Percentiles rank a stretch among this genome's conserved stretches.
Evolutionary conservation across 1,284 basidiomycete species (phyloP).

Genomic region (Ganoderma boninense): DNA sequence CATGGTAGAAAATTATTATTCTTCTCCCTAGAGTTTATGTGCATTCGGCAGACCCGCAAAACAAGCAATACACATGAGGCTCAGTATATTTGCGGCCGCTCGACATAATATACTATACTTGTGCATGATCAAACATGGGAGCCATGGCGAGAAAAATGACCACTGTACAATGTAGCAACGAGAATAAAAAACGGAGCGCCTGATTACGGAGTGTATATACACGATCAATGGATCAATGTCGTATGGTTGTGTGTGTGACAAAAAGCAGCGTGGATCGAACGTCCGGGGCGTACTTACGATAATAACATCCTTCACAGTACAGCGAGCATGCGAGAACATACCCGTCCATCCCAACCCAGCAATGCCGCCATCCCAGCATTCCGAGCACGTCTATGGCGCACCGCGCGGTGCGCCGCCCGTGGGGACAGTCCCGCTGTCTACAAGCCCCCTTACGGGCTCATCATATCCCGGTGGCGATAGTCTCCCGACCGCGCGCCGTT

Average conservation of each 20-base stretch:
- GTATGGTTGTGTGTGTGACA: slow-evolving; percentile 17
- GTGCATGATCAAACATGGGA: slow-evolving; percentile 22
- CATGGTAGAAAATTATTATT: neutral
- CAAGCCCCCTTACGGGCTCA: slow-evolving; percentile 33
- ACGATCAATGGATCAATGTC: slow-evolving; percentile 22
- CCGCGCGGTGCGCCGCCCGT: slow-evolving; percentile 17
- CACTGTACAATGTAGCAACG: slow-evolving; percentile 33
- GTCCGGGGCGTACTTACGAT: slow-evolving; percentile 30
- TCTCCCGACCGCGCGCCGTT: slow-evolving; percentile 27
- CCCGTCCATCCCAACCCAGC: slow-evolving; percentile 12
- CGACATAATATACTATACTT: slow-evolving; percentile 28
- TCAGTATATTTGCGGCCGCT: slow-evolving; percentile 14
- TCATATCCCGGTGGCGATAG: slow-evolving; percentile 33
- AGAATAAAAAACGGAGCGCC: slow-evolving; percentile 18
- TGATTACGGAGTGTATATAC: slow-evolving; percentile 33
- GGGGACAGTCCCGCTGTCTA: slow-evolving; percentile 17
- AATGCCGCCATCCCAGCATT: slow-evolving; percentile 15
- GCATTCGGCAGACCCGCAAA: slow-evolving; percentile 2
- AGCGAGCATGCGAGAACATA: slow-evolving; percentile 1
- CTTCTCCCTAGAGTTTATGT: slow-evolving; percentile 4
- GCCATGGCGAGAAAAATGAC: slow-evolving; percentile 13
- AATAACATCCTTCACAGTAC: slow-evolving; percentile 24
- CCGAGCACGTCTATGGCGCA: slow-evolving; percentile 28
- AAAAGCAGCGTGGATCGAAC: slow-evolving; percentile 21
- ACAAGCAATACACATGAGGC: neutral